A percentile compares a stretch with the other conserved stretches of the same genome.
Conservation (phyloP, 306 rosid genomes). For the Heteromeles arbutifolia region DNA sequence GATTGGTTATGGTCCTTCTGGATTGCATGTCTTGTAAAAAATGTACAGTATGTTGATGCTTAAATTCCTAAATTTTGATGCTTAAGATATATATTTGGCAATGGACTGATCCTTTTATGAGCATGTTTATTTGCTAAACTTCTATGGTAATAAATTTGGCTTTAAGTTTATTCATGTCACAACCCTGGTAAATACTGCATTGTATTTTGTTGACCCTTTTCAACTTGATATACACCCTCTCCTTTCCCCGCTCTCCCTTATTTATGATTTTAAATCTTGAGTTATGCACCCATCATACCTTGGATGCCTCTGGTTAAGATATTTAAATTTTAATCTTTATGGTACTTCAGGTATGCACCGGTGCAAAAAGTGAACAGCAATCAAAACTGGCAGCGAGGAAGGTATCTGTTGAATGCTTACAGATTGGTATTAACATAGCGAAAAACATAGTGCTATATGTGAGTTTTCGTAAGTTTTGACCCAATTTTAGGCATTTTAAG, state of each 20-base stretch:
- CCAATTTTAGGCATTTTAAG: neutral
- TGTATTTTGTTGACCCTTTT: neutral
- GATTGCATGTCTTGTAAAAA: neutral
- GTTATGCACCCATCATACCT: neutral
- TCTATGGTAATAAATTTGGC: neutral
- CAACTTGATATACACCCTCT: neutral
- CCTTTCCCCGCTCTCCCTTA: neutral
- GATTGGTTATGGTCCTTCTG: neutral
- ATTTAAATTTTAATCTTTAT: neutral
- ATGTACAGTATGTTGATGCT: neutral
- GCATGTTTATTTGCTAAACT: neutral
- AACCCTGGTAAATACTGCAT: neutral
- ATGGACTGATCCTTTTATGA: neutral
- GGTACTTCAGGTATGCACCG: constrained; percentile 65
- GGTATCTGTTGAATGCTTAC: constrained; percentile 30
- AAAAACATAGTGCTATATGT: neutral
- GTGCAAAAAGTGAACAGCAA: constrained; percentile 90
- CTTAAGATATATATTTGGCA: neutral
- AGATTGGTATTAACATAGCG: neutral
- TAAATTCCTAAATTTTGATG: neutral
- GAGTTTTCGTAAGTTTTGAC: neutral
- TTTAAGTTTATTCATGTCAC: neutral
- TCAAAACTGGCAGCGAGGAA: constrained; percentile 94
- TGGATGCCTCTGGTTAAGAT: neutral
- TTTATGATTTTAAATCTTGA: neutral